A percentile compares a stretch with the other conserved stretches of the same genome.
Evolutionary conservation across 2,329 filamentous ascomycete genomes (phyloP).

Genomic region (Fusarium staphyleae): DNA sequence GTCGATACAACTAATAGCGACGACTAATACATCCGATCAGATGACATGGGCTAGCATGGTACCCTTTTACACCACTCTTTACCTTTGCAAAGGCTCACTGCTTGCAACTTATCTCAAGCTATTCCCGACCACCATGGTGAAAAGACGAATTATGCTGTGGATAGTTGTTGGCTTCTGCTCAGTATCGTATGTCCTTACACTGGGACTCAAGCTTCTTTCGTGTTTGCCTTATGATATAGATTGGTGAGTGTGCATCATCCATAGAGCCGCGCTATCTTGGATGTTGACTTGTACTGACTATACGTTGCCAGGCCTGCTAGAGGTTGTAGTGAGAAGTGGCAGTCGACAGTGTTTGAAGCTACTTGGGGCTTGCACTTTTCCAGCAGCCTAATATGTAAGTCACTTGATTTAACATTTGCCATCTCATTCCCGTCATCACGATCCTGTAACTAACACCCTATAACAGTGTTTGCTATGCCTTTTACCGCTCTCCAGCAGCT

Average conservation of each 20-base stretch:
- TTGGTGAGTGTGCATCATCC: constrained; percentile 7
- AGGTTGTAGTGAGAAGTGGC: constrained; percentile 18
- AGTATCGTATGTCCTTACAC: constrained; percentile 7
- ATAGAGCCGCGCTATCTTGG: too few species aligned
- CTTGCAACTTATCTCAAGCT: constrained; percentile 21
- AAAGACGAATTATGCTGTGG: constrained; percentile 20
- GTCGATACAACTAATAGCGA: not conserved
- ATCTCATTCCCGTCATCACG: not conserved
- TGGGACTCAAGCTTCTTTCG: constrained; percentile 25
- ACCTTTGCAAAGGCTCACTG: constrained; percentile 23
- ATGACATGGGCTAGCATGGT: constrained; percentile 31
- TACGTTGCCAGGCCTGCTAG: constrained; percentile 18
- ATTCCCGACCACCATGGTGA: constrained; percentile 22
- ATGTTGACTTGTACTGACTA: not conserved
- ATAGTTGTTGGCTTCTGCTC: constrained; percentile 9
- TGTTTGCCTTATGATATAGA: constrained; percentile 27
- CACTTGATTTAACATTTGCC: not conserved
- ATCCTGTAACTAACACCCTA: not conserved
- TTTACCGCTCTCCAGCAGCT: constrained; percentile 23
- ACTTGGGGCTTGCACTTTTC: constrained; percentile 26
- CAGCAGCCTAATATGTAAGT: constrained; percentile 24
- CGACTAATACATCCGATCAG: not conserved
- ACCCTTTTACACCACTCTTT: constrained; percentile 24
- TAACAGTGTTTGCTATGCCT: constrained; percentile 18
- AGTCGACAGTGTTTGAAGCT: constrained; percentile 20